Percentiles rank a stretch among this genome's conserved stretches.
These are phyloP conservation scores for Fusarium foetens DNA, from an alignment of 2,329 filamentous ascomycete genomes.

Conservation along the genomic window DNA sequence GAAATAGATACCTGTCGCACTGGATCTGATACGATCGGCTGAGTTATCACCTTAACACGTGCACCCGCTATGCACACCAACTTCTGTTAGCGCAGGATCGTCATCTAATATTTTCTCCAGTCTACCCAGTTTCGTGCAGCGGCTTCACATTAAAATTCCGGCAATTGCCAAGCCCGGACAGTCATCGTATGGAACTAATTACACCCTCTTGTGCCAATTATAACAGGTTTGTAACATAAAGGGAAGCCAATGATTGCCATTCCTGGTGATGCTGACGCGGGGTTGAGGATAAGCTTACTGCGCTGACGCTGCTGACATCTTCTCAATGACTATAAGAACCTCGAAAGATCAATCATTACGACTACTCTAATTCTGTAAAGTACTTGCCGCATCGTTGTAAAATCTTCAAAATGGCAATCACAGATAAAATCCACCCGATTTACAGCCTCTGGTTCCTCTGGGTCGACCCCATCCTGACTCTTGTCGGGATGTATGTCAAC, in stretches of 20 bases:
- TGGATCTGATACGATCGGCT: no score
- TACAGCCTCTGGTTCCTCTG: constrained; percentile 39
- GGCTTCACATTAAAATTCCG: rapidly evolving
- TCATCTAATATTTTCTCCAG: rapidly evolving
- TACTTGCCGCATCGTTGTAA: rapidly evolving
- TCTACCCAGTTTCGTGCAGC: no score
- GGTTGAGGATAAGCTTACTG: background rate
- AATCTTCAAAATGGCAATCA: constrained; percentile 11
- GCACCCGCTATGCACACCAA: no score
- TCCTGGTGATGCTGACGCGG: background rate
- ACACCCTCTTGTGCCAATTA: no score
- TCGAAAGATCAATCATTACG: rapidly evolving
- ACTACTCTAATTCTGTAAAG: rapidly evolving
- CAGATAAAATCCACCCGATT: constrained; percentile 22
- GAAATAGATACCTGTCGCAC: background rate
- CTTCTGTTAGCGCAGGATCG: background rate
- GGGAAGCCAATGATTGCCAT: background rate
- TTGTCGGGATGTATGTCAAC: constrained; percentile 31
- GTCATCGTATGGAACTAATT: rapidly evolving
- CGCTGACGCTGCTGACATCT: constrained; percentile 1
- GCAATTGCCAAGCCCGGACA: background rate
- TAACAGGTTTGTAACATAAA: no score
- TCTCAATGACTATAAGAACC: background rate
- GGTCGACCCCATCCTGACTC: constrained; percentile 37
- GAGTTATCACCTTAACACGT: no score